Conservation (phyloP, 805 yeast species). For the Myxozyma melibiosi region DNA sequence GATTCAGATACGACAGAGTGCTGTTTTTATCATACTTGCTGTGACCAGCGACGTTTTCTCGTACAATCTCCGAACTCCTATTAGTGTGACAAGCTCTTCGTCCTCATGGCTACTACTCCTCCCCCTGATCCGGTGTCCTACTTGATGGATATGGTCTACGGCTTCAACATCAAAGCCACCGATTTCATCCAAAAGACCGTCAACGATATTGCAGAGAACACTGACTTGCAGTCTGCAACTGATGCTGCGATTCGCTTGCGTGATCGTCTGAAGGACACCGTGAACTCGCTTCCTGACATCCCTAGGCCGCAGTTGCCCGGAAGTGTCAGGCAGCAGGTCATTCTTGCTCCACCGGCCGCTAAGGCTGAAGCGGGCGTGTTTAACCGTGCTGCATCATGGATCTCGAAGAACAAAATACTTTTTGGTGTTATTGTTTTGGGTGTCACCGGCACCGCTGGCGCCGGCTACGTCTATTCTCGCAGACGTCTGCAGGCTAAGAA, state of each 20-base stretch:
- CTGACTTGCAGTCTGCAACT: conserved; percentile 3
- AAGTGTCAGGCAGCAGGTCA: conserved; percentile 1
- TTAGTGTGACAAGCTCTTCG: too few relatives aligned
- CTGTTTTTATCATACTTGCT: too few relatives aligned
- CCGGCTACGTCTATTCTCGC: conserved; percentile 13
- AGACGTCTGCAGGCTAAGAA: conserved; percentile 9
- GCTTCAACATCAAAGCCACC: conserved; percentile 15
- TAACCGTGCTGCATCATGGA: conserved; percentile 12
- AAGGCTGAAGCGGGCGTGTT: conserved; percentile 1
- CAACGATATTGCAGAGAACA: conserved; percentile 15
- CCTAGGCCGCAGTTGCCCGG: conserved; percentile 7
- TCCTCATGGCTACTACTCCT: conserved; percentile 22
- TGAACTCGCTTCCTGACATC: conserved; percentile 14
- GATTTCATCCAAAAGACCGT: conserved; percentile 25
- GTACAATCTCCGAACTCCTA: too few relatives aligned
- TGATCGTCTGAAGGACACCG: conserved; percentile 17
- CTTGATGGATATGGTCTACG: conserved; percentile 27
- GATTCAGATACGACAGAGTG: too few relatives aligned
- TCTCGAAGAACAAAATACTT: conserved; percentile 24
- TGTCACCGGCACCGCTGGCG: conserved; percentile 20
- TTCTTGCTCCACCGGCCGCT: conserved; percentile 12
- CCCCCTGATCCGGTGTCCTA: conserved; percentile 33
- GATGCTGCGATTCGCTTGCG: conserved; percentile 21
- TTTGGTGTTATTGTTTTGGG: conserved; percentile 24
- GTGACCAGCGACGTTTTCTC: too few relatives aligned